These are phyloP conservation scores for Salix brachista DNA, from an alignment of 345 rosid genomes.

Conservation along the genomic window DNA sequence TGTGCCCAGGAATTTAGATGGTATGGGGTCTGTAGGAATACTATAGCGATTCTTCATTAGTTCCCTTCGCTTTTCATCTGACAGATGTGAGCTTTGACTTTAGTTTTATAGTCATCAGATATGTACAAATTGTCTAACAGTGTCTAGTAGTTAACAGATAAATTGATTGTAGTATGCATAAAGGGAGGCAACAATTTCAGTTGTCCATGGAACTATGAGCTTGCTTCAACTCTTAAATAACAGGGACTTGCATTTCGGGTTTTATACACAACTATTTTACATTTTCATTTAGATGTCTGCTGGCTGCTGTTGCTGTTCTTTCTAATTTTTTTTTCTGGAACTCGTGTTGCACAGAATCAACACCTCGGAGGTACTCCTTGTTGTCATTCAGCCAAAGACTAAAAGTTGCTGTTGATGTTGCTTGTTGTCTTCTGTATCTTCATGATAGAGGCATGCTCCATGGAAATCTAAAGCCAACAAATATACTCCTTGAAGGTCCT, in stretches of 20 bases:
- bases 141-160: not conserved
- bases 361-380: constrained; percentile 81
- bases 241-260: not conserved
- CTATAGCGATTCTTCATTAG: not conserved
- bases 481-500: constrained; percentile 61
- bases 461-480: constrained; percentile 85
- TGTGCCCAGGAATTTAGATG: not conserved
- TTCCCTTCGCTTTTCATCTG: not conserved
- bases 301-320: not conserved
- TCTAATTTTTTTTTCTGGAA: not conserved
- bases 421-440: constrained; percentile 62
- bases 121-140: not conserved
- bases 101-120: not conserved
- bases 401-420: constrained; percentile 73
- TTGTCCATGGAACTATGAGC: not conserved
- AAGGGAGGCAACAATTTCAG: not conserved
- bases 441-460: constrained; percentile 82
- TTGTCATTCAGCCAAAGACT: constrained; percentile 76
- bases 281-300: not conserved
- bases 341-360: constrained; percentile 57
- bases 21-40: not conserved
- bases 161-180: not conserved
- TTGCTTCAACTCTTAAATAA: not conserved
- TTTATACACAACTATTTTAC: not conserved
- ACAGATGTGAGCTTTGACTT: not conserved